These are phyloP conservation scores for Malassezia obtusa DNA, from an alignment of 1,284 basidiomycete species.

Conservation along the genomic window DNA sequence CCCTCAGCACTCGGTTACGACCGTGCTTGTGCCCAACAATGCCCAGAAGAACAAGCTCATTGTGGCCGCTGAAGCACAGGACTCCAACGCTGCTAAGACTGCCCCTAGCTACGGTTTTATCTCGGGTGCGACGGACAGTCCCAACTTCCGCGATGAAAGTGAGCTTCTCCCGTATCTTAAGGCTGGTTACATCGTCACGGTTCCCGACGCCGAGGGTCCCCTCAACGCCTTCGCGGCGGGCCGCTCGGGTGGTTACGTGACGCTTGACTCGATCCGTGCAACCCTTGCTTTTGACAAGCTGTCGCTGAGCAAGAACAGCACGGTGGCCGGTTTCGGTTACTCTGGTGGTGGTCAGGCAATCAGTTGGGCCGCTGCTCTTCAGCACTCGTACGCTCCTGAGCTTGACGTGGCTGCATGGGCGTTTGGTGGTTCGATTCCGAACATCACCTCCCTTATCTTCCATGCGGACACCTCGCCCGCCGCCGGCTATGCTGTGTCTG, in stretches of 20 bases:
- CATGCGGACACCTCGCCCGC: background rate
- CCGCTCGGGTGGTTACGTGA: constrained; percentile 22
- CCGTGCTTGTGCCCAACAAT: constrained; percentile 27
- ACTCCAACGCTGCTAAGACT: constrained; percentile 23
- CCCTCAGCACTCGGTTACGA: constrained; percentile 19
- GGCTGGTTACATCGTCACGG: constrained; percentile 25
- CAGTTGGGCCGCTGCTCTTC: constrained; percentile 29
- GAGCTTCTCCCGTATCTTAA: constrained; percentile 23
- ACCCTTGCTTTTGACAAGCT: constrained; percentile 23
- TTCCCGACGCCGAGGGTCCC: constrained; percentile 35
- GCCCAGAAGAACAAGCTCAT: constrained; percentile 23
- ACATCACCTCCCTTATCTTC: background rate
- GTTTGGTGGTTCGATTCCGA: background rate
- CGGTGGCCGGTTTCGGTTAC: constrained; percentile 30
- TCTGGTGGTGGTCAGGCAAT: constrained; percentile 35
- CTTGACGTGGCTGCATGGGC: constrained; percentile 11
- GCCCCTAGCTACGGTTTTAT: constrained; percentile 13
- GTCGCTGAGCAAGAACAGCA: constrained; percentile 20
- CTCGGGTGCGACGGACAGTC: background rate
- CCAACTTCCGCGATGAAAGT: background rate
- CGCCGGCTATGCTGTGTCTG: constrained; percentile 29
- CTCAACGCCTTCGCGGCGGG: constrained; percentile 31
- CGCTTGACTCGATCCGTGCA: constrained; percentile 31
- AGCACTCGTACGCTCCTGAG: constrained; percentile 26
- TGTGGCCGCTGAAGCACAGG: constrained; percentile 19